Evolutionary conservation across 495 filamentous ascomycete species (phyloP).

Genomic region (Hyaloscypha variabilis): DNA sequence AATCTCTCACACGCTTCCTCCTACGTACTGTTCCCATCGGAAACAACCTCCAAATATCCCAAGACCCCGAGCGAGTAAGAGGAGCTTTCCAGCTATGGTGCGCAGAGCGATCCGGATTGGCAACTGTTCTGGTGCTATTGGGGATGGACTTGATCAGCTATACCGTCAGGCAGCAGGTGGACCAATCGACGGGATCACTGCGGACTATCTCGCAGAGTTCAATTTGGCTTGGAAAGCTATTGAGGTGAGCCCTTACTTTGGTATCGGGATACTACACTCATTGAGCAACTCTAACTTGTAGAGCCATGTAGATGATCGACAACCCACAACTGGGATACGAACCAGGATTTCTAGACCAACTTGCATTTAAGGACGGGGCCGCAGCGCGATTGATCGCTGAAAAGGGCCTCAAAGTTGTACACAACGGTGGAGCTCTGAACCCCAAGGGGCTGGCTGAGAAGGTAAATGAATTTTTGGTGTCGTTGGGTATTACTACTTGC

Average conservation of each 20-base stretch:
- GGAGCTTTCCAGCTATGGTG: too few relatives aligned
- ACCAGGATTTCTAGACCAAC: conserved; percentile 51
- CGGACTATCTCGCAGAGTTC: conserved; percentile 37
- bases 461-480: conserved; percentile 10
- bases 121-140: conserved; percentile 30
- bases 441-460: conserved; percentile 31
- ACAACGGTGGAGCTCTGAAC: conserved; percentile 38
- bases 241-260: conserved; percentile 25
- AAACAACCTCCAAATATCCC: too few relatives aligned
- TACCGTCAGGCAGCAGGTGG: conserved; percentile 26
- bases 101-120: conserved; percentile 27
- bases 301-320: conserved; percentile 24
- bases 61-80: too few relatives aligned
- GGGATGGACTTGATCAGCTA: conserved; percentile 24
- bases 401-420: conserved; percentile 38
- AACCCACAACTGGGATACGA: conserved; percentile 45
- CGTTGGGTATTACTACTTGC: conserved; percentile 19
- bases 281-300: conserved; percentile 31
- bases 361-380: conserved; percentile 39
- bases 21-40: too few relatives aligned
- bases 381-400: conserved; percentile 42
- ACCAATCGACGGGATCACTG: conserved; percentile 33
- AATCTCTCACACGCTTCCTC: too few relatives aligned
- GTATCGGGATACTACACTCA: conserved; percentile 22
- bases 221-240: conserved; percentile 30